Base-by-base conservation (phyloP, 2,329 filamentous ascomycete species). In the Geoglossum cookeanum region DNA sequence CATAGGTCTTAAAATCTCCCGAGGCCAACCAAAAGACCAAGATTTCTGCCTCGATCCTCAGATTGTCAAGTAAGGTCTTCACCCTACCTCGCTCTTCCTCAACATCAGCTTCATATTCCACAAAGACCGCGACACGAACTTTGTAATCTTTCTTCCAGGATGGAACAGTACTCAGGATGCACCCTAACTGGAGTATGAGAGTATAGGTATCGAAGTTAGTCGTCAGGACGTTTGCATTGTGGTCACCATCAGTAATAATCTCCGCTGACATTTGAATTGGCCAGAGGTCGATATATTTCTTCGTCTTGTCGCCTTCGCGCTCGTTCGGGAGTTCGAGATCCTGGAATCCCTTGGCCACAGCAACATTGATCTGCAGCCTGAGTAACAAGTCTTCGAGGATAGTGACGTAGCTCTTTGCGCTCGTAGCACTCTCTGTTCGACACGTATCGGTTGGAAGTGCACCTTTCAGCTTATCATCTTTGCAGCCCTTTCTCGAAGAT, bases 181-280 rank as follows among this genome's bases (percentile, higher is more conserved):
- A 91, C 0, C 89, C 88, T 8, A 94, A 75, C 63, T 94, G 87
- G 3, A 94, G 73, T 59, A 94, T 92, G n/a, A 94, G 73, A 0
- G 87, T 80, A 76, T 89, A 94, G 0, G 88, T 94, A 67, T 94
- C 88, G 67, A 94, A 94, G 62, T 94, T 94, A 0, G 86, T 92
- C 0, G 88, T 94, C 57, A 91, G 68, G 4, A 92, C 75, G 63
- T 80, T 81, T 60, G 76, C 72, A 59, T 76, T 77, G 61, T 76
- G 81, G 65, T 80, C 78, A 0, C 76, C 77, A 61, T 84, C 81
- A 0, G 83, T 74, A 0, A 80, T 78, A 37, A 92, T 78, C 63
- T 91, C 86, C 0, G 87, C 87, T 4, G 87, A 91, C 87, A 94
- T 94, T 62, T 94, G 89, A 56, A 94, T 92, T 0, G 88, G 88